A percentile compares a stretch with the other conserved stretches of the same genome.
Conservation (phyloP, 116 monocot genomes). For the Cymodocea nodosa region DNA sequence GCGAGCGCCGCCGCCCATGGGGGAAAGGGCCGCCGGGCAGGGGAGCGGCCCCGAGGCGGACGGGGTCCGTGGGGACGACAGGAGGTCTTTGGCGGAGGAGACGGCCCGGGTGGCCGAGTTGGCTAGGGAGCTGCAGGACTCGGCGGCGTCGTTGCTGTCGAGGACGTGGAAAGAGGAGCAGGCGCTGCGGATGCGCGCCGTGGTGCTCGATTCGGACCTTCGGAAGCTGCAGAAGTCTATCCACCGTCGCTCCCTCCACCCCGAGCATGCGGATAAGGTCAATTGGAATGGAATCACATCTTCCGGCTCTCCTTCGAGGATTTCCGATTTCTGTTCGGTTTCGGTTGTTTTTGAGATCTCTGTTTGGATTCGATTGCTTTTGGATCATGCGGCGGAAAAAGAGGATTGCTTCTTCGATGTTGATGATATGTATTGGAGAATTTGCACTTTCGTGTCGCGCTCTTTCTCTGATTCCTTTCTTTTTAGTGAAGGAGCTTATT, state of each 20-base stretch:
- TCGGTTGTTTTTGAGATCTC: too few relatives aligned
- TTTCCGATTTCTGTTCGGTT: too few relatives aligned
- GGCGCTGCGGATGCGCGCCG: slow-evolving; percentile 52
- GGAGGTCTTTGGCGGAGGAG: slow-evolving; percentile 23
- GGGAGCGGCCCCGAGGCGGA: not conserved
- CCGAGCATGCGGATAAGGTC: slow-evolving; percentile 2
- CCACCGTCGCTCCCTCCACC: slow-evolving; percentile 10
- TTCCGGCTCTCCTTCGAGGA: not conserved
- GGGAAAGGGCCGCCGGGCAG: not conserved
- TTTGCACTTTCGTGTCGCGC: too few relatives aligned
- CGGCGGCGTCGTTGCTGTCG: slow-evolving; percentile 51
- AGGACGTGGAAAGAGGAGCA: slow-evolving; percentile 61
- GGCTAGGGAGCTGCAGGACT: slow-evolving; percentile 78
- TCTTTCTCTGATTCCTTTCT: too few relatives aligned
- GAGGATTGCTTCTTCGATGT: too few relatives aligned
- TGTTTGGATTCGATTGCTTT: too few relatives aligned
- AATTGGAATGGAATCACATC: not conserved
- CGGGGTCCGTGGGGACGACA: not conserved
- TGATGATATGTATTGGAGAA: too few relatives aligned
- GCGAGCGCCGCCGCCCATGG: not conserved
- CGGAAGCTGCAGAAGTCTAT: slow-evolving; percentile 29
- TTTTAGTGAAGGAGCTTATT: too few relatives aligned
- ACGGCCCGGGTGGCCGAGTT: slow-evolving; percentile 37
- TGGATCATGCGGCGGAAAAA: too few relatives aligned
- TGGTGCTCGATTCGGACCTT: slow-evolving; percentile 65